Conservation (phyloP, 1,284 basidiomycete species). For the Athelia sp. region DNA sequence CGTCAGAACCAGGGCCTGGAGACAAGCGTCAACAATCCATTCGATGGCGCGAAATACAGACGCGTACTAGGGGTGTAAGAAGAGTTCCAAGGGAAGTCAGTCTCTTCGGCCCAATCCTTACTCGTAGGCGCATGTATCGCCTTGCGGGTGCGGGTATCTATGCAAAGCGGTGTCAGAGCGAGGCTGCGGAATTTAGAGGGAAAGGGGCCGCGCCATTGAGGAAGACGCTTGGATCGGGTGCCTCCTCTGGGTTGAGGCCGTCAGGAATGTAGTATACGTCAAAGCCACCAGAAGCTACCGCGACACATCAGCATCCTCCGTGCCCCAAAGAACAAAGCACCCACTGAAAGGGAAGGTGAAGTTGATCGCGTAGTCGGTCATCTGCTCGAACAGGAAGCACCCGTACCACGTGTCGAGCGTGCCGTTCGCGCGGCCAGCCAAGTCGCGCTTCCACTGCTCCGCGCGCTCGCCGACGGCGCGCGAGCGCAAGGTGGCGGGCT, state of each 20-base stretch:
- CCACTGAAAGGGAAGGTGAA: conserved; percentile 65
- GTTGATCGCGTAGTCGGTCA: conserved; percentile 59
- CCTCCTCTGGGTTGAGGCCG: conserved; percentile 41
- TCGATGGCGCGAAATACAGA: too few relatives aligned
- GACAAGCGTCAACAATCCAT: not conserved
- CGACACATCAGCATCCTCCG: too few relatives aligned
- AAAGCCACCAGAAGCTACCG: too few relatives aligned
- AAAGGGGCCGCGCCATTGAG: conserved; percentile 45
- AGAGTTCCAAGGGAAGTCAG: conserved; percentile 47
- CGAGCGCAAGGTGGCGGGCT: not conserved
- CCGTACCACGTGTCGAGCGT: conserved; percentile 43
- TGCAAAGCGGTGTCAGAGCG: not conserved
- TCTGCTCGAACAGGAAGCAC: conserved; percentile 19
- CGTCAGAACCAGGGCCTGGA: conserved; percentile 27
- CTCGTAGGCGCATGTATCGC: conserved; percentile 69
- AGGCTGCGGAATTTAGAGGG: conserved; percentile 17
- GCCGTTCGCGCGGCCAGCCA: conserved; percentile 38
- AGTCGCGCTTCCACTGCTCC: conserved; percentile 38
- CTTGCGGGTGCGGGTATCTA: conserved; percentile 48
- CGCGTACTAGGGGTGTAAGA: conserved; percentile 17
- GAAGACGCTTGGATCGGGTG: conserved; percentile 46
- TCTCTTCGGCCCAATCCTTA: conserved; percentile 46
- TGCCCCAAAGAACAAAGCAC: not conserved
- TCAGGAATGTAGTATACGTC: conserved; percentile 49
- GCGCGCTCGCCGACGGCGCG: not conserved